Evolutionary conservation across 1,284 basidiomycete species (phyloP), one percentile per base, ranked within the genome.

Genomic region (Ceratobasidium sp.): DNA sequence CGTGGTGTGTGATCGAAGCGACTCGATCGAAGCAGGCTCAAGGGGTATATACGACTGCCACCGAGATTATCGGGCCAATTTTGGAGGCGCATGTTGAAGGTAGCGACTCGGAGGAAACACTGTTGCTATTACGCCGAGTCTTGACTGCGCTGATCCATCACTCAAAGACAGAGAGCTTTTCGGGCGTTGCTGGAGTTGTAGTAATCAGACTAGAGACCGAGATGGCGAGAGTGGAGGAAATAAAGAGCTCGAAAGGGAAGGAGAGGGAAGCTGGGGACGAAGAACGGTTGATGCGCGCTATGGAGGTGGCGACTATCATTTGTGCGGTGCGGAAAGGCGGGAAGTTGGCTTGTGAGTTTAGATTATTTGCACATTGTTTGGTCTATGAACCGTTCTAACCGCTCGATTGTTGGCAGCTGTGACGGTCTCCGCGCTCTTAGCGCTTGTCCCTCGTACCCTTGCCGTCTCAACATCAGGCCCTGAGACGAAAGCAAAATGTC

Each of bases 141-240:
- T 84, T 95, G 4, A 97, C 94, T 0, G 92, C 95, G 0, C 85
- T 95, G 20, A 90, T 94, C 4, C 95, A 97, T 83, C 94, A 97
- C 83, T 91, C 92, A 79, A 87, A 87, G 26, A 84, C 91, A 0
- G 91, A 92, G 26, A 89, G 91, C 73, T 94, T 94, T 82, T 84
- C 88, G 7, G 84, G 89, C 0, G 81, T 95, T 3, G 88, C 90
- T 0, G 91, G 95, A 39, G 82, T 82, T 3, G 79, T 86, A 12
- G 66, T 86, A 12, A 70, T 70, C 18, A 81, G 81, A 3, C 26
- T 84, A 49, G 80, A 81, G 28, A 60, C 44, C 39, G 66, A 78
- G 44, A 58, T 60, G 28, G 66, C 49, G 15, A 49, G 12, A n/a
- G 26, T 26, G 5, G 78, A 78, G 61, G 39, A 53, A 7, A 2